These are phyloP conservation scores for Cyamopsis tetragonoloba DNA, from an alignment of 306 rosid species.

Conservation along the genomic window DNA sequence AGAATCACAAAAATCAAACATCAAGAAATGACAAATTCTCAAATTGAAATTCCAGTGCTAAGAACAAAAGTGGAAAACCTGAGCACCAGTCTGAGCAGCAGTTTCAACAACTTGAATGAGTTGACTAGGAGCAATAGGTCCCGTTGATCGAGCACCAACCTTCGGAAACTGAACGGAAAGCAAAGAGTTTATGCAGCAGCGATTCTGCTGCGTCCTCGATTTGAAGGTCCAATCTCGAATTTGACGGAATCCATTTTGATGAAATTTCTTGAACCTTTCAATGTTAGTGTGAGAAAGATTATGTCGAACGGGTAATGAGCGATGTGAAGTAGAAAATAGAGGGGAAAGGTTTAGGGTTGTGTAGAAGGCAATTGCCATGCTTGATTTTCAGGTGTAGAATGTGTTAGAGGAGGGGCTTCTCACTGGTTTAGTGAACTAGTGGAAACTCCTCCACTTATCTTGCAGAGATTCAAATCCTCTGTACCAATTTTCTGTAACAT, in stretches of 20 bases:
- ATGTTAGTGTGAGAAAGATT: slow-evolving; percentile 15
- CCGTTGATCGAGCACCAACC: slow-evolving; percentile 65
- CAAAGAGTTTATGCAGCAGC: slow-evolving; percentile 37
- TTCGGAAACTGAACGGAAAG: slow-evolving; percentile 52
- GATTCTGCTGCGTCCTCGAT: slow-evolving; percentile 13
- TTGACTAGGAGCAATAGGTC: slow-evolving; percentile 54
- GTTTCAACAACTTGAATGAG: slow-evolving; percentile 73
- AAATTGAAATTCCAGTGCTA: background rate
- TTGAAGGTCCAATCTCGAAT: slow-evolving; percentile 28
- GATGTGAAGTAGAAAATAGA: slow-evolving; percentile 28
- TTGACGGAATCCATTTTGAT: slow-evolving; percentile 30
- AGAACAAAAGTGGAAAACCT: slow-evolving; percentile 42
- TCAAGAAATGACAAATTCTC: background rate
- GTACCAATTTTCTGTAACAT: too few relatives aligned
- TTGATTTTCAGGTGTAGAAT: slow-evolving; percentile 2
- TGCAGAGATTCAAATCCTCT: too few relatives aligned
- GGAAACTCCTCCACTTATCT: too few relatives aligned
- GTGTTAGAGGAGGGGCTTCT: too few relatives aligned
- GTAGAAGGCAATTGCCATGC: slow-evolving; percentile 45
- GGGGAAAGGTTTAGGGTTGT: slow-evolving; percentile 37
- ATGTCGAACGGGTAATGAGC: slow-evolving; percentile 23
- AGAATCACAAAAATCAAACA: background rate
- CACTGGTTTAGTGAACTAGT: too few relatives aligned
- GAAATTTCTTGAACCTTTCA: slow-evolving; percentile 7
- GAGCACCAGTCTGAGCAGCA: slow-evolving; percentile 93